Evolutionary conservation across 208 protist genomes (phyloP).

Genomic region (Entamoeba invadens): DNA sequence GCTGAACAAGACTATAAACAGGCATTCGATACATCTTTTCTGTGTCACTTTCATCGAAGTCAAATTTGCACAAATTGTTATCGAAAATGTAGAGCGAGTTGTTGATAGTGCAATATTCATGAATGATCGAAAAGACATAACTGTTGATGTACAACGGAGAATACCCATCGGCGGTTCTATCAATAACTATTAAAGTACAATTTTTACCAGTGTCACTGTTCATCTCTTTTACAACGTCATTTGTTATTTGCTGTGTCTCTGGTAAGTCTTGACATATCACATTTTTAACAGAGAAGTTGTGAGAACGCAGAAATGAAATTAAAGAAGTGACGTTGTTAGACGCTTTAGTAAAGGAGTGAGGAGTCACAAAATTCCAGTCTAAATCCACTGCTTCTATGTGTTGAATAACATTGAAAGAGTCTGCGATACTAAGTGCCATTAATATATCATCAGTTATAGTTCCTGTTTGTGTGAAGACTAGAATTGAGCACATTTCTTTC

Average conservation of each 20-base stretch:
- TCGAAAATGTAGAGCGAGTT: neutral
- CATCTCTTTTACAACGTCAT: neutral
- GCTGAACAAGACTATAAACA: neutral
- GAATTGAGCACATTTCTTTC: too few species aligned
- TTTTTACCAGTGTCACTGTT: neutral
- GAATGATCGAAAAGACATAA: neutral
- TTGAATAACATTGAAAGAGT: neutral
- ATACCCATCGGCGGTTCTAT: neutral
- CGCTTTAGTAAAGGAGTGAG: neutral
- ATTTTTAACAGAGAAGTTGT: neutral
- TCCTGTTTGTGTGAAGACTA: neutral
- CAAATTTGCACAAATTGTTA: neutral
- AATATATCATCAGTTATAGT: neutral
- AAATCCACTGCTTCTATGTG: neutral
- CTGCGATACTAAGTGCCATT: neutral
- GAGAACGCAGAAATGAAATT: neutral
- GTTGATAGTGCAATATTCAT: neutral
- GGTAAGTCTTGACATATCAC: neutral
- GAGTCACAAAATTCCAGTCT: neutral
- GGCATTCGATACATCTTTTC: neutral
- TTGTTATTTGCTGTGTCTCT: neutral
- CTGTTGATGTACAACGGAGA: neutral
- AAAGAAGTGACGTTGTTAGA: neutral
- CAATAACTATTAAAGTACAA: neutral
- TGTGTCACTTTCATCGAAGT: neutral